Percentiles rank a stretch among this genome's conserved stretches.
These are phyloP conservation scores for Pseudogymnoascus sp. DNA, from an alignment of 2,329 filamentous ascomycete genomes.

Conservation along the genomic window DNA sequence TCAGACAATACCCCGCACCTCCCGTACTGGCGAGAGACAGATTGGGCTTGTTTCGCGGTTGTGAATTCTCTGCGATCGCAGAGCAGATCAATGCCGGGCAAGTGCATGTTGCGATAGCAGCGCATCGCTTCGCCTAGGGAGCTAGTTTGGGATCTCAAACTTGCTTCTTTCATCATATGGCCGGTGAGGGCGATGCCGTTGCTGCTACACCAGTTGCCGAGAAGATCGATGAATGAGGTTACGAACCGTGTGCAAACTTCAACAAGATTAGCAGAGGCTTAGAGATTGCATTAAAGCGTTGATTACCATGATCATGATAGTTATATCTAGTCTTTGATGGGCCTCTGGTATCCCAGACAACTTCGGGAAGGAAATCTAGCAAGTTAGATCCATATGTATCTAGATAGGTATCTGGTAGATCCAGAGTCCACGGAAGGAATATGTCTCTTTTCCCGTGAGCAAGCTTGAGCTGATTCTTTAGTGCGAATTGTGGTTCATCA, in stretches of 20 bases:
- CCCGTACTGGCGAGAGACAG: conserved; percentile 28
- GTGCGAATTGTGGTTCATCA: conserved; percentile 29
- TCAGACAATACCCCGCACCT: conserved; percentile 26
- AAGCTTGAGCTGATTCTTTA: conserved; percentile 25
- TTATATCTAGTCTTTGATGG: conserved; percentile 25
- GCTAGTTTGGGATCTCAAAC: conserved; percentile 26
- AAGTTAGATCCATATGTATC: conserved; percentile 22
- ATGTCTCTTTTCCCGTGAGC: conserved; percentile 22
- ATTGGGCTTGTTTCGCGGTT: conserved; percentile 28
- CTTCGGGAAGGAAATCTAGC: conserved; percentile 22
- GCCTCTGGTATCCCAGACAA: conserved; percentile 26
- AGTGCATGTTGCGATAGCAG: conserved; percentile 27
- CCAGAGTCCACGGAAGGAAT: conserved; percentile 28
- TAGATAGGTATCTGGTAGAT: conserved; percentile 24
- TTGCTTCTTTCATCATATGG: conserved; percentile 31
- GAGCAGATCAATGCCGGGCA: conserved; percentile 29
- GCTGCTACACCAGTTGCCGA: conserved; percentile 24
- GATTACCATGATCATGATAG: conserved; percentile 26
- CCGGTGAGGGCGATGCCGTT: conserved; percentile 26
- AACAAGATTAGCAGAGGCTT: background rate
- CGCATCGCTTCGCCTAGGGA: conserved; percentile 30
- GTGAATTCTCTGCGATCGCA: conserved; percentile 28
- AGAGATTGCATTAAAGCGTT: background rate
- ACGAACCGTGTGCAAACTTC: conserved; percentile 27
- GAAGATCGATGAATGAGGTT: conserved; percentile 27